Conservation (phyloP, 495 filamentous ascomycete genomes). For the Clavariopsis aquatica region DNA sequence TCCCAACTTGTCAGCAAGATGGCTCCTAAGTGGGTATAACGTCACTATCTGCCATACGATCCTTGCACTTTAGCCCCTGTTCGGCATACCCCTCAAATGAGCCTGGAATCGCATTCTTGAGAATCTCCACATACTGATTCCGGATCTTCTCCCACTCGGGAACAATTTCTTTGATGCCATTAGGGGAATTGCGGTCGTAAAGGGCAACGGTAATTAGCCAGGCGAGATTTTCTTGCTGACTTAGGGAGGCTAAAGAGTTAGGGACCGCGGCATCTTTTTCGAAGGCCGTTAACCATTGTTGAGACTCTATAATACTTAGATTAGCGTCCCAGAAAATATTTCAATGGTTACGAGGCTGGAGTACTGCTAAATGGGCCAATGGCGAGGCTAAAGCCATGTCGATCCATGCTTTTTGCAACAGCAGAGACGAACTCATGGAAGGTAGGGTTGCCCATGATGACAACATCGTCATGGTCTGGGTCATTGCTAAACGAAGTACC, state of each 20-base stretch:
- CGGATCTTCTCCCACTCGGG: conserved; percentile 4
- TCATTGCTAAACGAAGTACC: not conserved
- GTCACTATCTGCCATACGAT: not conserved
- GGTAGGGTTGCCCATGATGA: not conserved
- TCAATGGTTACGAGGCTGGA: not conserved
- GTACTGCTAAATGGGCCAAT: not conserved
- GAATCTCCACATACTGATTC: conserved; percentile 2
- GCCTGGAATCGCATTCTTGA: not conserved
- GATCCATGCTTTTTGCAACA: not conserved
- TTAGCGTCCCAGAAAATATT: not conserved
- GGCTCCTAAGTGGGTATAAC: too few relatives aligned
- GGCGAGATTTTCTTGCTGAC: not conserved
- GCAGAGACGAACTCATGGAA: not conserved
- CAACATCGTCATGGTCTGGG: not conserved
- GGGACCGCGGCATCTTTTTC: not conserved
- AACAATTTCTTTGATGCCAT: not conserved
- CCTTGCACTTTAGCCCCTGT: not conserved
- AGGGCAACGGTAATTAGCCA: not conserved
- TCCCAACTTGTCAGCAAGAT: too few relatives aligned
- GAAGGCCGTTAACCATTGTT: not conserved
- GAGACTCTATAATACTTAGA: not conserved
- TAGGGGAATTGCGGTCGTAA: not conserved
- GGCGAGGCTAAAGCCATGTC: not conserved
- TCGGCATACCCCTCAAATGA: not conserved
- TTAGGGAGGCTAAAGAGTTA: not conserved